Percentiles rank a stretch among this genome's conserved stretches.
phyloP scores from a whole-genome alignment of 257 asterid species.

The Paraleonurus japonicus region DNA sequence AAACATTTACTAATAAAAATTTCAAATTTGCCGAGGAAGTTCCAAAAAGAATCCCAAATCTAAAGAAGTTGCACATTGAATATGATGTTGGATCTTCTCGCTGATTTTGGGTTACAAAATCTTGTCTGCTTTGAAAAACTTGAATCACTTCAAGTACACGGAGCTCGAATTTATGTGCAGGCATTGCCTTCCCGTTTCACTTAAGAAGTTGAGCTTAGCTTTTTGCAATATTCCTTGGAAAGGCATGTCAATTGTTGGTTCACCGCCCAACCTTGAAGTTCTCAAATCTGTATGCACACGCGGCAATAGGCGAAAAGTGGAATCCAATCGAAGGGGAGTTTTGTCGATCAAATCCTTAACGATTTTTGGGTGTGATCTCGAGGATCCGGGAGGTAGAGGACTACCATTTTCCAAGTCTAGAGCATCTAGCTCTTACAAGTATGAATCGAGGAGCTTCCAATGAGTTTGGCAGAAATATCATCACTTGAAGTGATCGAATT shows the following conservation, averaged over 20 bases:
- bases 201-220: slow-evolving; percentile 5
- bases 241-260: slow-evolving; percentile 19
- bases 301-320: slow-evolving; percentile 17
- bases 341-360: slow-evolving; percentile 10
- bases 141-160: background rate
- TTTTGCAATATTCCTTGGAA: slow-evolving; percentile 11
- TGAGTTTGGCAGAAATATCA: slow-evolving; percentile 17
- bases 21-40: slow-evolving; percentile 15
- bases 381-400: slow-evolving; percentile 18
- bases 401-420: slow-evolving; percentile 23
- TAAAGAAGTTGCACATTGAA: slow-evolving; percentile 11
- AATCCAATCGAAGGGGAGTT: slow-evolving; percentile 26
- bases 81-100: background rate
- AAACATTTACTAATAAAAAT: background rate
- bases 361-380: background rate
- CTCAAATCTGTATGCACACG: background rate
- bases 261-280: slow-evolving; percentile 23
- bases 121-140: slow-evolving; percentile 20
- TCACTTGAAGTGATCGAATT: slow-evolving; percentile 5
- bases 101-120: background rate
- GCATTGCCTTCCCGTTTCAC: slow-evolving; percentile 22
- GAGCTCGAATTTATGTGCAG: background rate
- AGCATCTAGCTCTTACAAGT: background rate
- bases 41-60: slow-evolving; percentile 19
- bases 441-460: slow-evolving; percentile 10